Evolutionary conservation across 2,329 filamentous ascomycete genomes (phyloP).

Genomic region (Aspergillus sp.): DNA sequence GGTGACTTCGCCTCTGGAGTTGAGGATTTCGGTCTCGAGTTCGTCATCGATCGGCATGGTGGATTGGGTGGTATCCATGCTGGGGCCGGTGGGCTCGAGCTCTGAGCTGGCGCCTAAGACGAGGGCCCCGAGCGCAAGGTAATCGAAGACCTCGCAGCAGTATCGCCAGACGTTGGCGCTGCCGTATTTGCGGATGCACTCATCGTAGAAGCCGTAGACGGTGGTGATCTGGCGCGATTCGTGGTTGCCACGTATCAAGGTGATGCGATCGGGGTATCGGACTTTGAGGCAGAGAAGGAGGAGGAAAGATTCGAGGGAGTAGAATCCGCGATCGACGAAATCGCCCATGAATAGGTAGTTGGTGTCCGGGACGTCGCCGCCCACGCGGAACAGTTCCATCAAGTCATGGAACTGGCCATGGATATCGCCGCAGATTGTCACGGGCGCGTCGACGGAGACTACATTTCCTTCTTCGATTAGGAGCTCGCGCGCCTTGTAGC

Average conservation of each 20-base stretch:
- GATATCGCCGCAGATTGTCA: constrained; percentile 97
- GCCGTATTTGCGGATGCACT: constrained; percentile 93
- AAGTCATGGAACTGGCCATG: constrained; percentile 96
- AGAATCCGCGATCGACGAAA: constrained; percentile 97
- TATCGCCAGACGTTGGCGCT: constrained; percentile 96
- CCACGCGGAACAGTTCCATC: constrained; percentile 94
- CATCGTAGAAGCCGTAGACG: constrained; percentile 97
- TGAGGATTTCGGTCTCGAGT: constrained; percentile 90
- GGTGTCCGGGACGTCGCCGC: constrained; percentile 89
- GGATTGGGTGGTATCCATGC: constrained; percentile 50
- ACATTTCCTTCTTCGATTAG: constrained; percentile 98
- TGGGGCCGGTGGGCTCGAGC: constrained; percentile 60
- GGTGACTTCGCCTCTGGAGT: constrained; percentile 77
- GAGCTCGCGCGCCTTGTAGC: constrained; percentile 94
- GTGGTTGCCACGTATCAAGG: constrained; percentile 91
- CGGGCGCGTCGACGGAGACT: constrained; percentile 89
- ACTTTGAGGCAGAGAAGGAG: constrained; percentile 95
- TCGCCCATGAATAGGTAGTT: constrained; percentile 99
- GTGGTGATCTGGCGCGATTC: constrained; percentile 96
- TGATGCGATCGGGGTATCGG: constrained; percentile 95
- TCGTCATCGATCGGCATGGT: constrained; percentile 63
- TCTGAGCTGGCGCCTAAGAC: constrained; percentile 78
- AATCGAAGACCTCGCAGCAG: constrained; percentile 98
- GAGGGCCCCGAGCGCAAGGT: constrained; percentile 85
- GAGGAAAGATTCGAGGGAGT: constrained; percentile 94